These are phyloP conservation scores for Anthoceros angustus DNA, from an alignment of 225 moss, liverwort and hornwort genomes.

Conservation along the genomic window DNA sequence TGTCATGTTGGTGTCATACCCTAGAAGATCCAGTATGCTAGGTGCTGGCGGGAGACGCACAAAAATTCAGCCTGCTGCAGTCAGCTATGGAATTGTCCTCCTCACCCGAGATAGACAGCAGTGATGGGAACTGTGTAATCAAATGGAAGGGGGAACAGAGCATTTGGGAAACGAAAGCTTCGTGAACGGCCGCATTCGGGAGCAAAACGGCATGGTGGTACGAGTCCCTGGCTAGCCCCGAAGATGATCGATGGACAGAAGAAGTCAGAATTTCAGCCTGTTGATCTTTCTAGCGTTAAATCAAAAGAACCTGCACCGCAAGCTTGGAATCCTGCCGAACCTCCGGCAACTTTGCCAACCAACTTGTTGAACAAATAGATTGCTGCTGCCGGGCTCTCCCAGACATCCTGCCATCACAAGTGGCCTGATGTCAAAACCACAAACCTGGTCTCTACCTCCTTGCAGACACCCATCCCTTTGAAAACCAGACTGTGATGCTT, in stretches of 20 bases:
- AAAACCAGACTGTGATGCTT: no score
- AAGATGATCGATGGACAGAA: constrained; percentile 5
- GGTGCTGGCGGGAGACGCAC: not conserved
- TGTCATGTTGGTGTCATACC: not conserved
- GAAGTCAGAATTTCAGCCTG: not conserved
- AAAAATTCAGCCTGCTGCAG: not conserved
- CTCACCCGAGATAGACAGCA: not conserved
- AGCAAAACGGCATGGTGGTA: constrained; percentile 25
- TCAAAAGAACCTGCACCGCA: not conserved
- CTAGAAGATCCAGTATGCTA: not conserved
- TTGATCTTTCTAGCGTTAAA: not conserved
- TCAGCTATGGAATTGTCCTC: not conserved
- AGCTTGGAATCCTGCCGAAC: not conserved
- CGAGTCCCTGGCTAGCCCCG: not conserved
- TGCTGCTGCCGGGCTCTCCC: not conserved
- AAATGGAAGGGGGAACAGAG: constrained; percentile 6
- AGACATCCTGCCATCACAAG: not conserved
- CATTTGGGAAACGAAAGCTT: constrained; percentile 39
- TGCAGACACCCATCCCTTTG: no score
- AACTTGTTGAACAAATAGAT: not conserved
- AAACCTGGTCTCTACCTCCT: no score
- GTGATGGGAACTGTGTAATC: not conserved
- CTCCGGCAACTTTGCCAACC: not conserved
- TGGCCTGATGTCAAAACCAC: not conserved
- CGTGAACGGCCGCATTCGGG: constrained; percentile 17